Conservation (phyloP, 2,329 filamentous ascomycete species). For the Cercospora zeae-maydis region DNA sequence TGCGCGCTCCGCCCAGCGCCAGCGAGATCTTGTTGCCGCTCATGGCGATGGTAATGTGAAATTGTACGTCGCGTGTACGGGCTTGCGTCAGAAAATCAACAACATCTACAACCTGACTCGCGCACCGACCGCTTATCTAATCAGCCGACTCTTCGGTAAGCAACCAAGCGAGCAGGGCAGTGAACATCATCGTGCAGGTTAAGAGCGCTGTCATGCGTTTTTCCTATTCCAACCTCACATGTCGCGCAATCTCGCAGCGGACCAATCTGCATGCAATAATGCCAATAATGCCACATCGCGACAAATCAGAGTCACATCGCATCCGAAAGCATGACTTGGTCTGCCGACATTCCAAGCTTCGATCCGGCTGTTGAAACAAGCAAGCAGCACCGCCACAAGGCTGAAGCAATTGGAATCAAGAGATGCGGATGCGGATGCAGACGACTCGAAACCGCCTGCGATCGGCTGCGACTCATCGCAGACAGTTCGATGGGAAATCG, state of each 20-base stretch:
- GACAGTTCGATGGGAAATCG: neutral
- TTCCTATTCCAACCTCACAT: neutral
- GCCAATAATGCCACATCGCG: neutral
- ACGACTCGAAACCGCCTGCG: conserved; percentile 6
- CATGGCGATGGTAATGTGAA: conserved; percentile 8
- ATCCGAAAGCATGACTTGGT: neutral
- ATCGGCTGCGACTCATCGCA: conserved; percentile 1
- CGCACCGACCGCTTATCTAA: neutral
- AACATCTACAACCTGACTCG: neutral
- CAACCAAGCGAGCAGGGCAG: neutral
- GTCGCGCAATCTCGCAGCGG: neutral
- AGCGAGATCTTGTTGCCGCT: conserved; percentile 32
- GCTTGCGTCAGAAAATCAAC: conserved; percentile 5
- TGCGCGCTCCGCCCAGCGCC: conserved; percentile 29
- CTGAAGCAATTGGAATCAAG: neutral
- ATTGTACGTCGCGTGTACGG: neutral
- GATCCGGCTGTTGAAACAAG: conserved; percentile 5
- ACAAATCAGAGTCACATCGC: neutral
- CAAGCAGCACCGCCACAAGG: conserved; percentile 8
- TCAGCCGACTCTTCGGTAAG: neutral
- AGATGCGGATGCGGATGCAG: neutral
- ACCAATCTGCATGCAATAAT: neutral
- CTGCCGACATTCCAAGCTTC: neutral
- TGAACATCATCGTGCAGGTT: conserved; percentile 5
- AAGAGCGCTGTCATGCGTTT: neutral